Evolutionary conservation across 1,284 basidiomycete species (phyloP).

Genomic region (Sporisorium graminicola): DNA sequence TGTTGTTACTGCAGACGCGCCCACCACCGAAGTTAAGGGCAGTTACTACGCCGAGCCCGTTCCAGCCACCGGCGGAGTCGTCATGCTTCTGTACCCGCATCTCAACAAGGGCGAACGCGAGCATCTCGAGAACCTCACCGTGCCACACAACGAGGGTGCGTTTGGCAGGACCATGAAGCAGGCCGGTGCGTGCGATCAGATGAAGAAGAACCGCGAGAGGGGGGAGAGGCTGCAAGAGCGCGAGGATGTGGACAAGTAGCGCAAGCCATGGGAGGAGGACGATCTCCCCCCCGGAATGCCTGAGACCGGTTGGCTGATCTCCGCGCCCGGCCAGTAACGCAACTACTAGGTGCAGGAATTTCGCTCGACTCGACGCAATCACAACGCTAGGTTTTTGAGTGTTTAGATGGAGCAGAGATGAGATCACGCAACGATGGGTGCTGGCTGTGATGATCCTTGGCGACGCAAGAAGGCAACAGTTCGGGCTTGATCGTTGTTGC

Average conservation of each 20-base stretch:
- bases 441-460: constrained; percentile 3
- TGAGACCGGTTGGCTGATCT: constrained; percentile 18
- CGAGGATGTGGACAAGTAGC: not conserved
- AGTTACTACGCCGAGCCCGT: constrained; percentile 23
- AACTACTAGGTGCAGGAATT: not conserved
- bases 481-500: constrained; percentile 36
- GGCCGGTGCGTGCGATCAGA: constrained; percentile 24
- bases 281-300: constrained; percentile 1
- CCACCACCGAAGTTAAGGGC: not conserved
- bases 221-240: constrained; percentile 9
- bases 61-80: constrained; percentile 8
- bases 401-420: not conserved
- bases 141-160: constrained; percentile 5
- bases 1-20: constrained; percentile 9
- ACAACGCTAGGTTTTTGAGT: not conserved
- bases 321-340: constrained; percentile 17
- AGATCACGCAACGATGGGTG: constrained; percentile 6
- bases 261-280: constrained; percentile 1
- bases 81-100: constrained; percentile 11
- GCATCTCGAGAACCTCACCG: constrained; percentile 25
- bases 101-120: constrained; percentile 15
- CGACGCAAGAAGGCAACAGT: constrained; percentile 28
- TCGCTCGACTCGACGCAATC: not conserved
- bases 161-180: constrained; percentile 41
- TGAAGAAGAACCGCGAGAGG: constrained; percentile 13